Evolutionary conservation across 1,139 yeast species (phyloP).

Genomic region (Williopsis jadinii): DNA sequence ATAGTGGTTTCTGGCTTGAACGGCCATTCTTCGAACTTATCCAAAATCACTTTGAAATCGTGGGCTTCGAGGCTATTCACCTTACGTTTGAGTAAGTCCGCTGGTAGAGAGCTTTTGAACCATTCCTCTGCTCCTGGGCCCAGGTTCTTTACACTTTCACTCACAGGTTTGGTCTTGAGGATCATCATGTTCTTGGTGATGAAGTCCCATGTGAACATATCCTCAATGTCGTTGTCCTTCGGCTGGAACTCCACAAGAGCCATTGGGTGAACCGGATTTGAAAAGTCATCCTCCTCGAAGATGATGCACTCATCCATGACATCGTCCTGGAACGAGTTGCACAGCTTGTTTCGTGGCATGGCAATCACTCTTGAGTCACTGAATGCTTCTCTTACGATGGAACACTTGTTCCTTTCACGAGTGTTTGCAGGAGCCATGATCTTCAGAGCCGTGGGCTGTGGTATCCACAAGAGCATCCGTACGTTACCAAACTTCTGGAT

Average conservation of each 20-base stretch:
- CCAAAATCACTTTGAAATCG: slow-evolving; percentile 46
- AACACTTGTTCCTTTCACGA: slow-evolving; percentile 44
- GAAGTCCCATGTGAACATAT: slow-evolving; percentile 57
- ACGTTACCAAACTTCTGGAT: slow-evolving; percentile 67
- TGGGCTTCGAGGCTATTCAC: slow-evolving; percentile 45
- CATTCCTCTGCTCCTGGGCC: slow-evolving; percentile 85
- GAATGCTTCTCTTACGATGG: slow-evolving; percentile 54
- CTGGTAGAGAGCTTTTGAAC: slow-evolving; percentile 34
- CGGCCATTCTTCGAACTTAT: slow-evolving; percentile 69
- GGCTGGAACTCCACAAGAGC: slow-evolving; percentile 59
- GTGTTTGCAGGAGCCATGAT: slow-evolving; percentile 45
- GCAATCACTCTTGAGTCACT: slow-evolving; percentile 49
- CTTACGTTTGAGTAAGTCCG: slow-evolving; percentile 33
- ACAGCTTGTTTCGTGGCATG: slow-evolving; percentile 26
- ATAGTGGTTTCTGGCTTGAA: slow-evolving; percentile 59
- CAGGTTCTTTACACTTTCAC: slow-evolving; percentile 43
- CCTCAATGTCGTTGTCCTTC: slow-evolving; percentile 26
- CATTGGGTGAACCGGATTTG: slow-evolving; percentile 15
- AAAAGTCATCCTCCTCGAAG: slow-evolving; percentile 14
- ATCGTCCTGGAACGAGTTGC: slow-evolving; percentile 14
- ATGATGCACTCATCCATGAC: slow-evolving; percentile 23
- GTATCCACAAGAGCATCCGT: slow-evolving; percentile 58
- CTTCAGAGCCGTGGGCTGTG: slow-evolving; percentile 54
- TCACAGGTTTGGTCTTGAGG: slow-evolving; percentile 40
- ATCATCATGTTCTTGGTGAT: slow-evolving; percentile 61